These are phyloP conservation scores for Fusarium secorum DNA, from an alignment of 2,329 filamentous ascomycete genomes.

Conservation along the genomic window DNA sequence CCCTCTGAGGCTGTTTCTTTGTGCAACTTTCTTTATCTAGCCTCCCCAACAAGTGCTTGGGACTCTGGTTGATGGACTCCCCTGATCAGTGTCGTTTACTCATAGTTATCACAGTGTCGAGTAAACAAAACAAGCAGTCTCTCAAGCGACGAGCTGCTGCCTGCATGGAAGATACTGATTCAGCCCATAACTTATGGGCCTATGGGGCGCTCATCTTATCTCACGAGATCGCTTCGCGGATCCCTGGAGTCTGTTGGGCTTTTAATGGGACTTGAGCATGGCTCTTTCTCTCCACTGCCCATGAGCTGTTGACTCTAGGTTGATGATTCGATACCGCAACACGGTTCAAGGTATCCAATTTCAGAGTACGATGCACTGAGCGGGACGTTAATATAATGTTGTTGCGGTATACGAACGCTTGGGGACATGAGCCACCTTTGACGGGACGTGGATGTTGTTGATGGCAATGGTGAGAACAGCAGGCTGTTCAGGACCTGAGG, in stretches of 20 bases:
- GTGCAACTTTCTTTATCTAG: slow-evolving; percentile 6
- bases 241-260: neutral
- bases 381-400: neutral
- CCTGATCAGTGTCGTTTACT: slow-evolving; percentile 7
- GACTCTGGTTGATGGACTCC: neutral
- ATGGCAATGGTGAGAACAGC: neutral
- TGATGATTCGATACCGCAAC: neutral
- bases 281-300: neutral
- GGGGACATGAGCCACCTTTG: neutral
- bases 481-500: neutral
- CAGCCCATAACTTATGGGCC: slow-evolving; percentile 28
- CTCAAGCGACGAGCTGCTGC: slow-evolving; percentile 15
- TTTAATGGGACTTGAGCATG: neutral
- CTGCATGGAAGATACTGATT: slow-evolving; percentile 4
- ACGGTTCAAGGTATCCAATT: neutral
- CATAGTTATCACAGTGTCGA: neutral
- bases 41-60: neutral
- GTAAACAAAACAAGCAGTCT: slow-evolving; percentile 6
- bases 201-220: slow-evolving; percentile 20
- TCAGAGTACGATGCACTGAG: slow-evolving; percentile 12
- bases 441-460: neutral
- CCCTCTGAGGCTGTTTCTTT: slow-evolving; percentile 13
- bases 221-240: slow-evolving; percentile 12
- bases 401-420: slow-evolving; percentile 7
- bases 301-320: neutral